These are phyloP conservation scores for Chondrus crispus DNA, from an alignment of 23 red algal genomes.

Conservation along the genomic window DNA sequence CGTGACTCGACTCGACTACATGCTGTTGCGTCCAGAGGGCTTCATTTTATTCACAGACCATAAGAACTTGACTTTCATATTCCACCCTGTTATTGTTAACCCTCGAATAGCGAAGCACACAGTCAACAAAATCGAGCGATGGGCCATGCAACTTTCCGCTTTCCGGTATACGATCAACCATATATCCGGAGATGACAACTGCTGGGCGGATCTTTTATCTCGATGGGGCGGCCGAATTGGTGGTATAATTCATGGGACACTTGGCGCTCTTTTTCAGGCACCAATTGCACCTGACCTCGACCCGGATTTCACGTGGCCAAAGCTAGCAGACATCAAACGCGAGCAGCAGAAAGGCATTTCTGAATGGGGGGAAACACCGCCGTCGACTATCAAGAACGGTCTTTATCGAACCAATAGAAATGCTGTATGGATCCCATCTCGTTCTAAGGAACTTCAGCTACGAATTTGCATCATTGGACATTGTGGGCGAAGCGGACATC, in stretches of 20 bases:
- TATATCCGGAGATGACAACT: neutral
- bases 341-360: neutral
- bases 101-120: neutral
- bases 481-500: neutral
- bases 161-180: neutral
- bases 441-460: neutral
- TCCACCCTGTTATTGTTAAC: neutral
- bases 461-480: neutral
- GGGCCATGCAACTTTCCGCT: neutral
- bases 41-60: constrained; percentile 6
- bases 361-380: neutral
- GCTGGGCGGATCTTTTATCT: neutral
- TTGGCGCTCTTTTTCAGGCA: neutral
- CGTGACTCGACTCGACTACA: neutral
- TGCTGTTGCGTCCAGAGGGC: neutral
- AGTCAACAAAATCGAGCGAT: neutral
- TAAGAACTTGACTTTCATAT: constrained; percentile 25
- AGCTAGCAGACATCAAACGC: neutral
- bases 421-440: neutral
- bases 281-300: neutral
- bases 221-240: neutral
- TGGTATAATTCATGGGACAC: neutral
- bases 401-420: neutral
- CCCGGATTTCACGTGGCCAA: neutral
- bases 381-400: neutral